phyloP scores from a whole-genome alignment of 441 rosid species.

The Gossypium gossypioides region DNA sequence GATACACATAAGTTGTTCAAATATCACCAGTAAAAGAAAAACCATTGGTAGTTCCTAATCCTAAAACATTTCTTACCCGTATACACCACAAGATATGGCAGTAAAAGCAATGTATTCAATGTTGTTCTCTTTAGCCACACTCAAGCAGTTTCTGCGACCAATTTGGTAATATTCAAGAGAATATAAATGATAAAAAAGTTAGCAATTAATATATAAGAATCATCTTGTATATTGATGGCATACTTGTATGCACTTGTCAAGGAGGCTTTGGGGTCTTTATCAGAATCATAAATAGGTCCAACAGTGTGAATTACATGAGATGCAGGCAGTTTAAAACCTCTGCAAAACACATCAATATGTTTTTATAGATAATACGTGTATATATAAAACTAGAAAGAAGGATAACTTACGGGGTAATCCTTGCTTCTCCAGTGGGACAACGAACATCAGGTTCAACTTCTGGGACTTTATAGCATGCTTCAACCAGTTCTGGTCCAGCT shows the following conservation, averaged over 20 bases:
- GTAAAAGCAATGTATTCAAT: conserved; percentile 73
- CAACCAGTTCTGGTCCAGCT: conserved; percentile 70
- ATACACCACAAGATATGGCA: conserved; percentile 77
- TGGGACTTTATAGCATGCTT: conserved; percentile 39
- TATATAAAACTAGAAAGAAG: conserved; percentile 3
- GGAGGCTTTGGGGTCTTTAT: conserved; percentile 41
- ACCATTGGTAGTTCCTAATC: neutral
- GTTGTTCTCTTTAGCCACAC: conserved; percentile 59
- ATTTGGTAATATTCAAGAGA: neutral
- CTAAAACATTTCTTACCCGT: conserved; percentile 32
- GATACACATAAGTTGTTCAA: neutral
- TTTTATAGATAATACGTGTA: neutral
- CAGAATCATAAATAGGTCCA: conserved; percentile 62
- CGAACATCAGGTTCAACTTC: conserved; percentile 21
- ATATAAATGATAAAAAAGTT: neutral
- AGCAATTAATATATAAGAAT: neutral
- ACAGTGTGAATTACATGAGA: conserved; percentile 57
- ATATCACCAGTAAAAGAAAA: neutral
- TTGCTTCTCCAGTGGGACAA: conserved; percentile 80
- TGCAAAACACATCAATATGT: conserved; percentile 23
- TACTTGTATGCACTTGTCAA: conserved; percentile 53
- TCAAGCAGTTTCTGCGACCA: conserved; percentile 56
- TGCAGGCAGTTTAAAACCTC: conserved; percentile 29
- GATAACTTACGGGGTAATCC: conserved; percentile 57
- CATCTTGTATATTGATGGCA: neutral